Evolutionary conservation across 768 basidiomycete species (phyloP), one percentile per base, ranked within the genome.

Genomic region (Mrakia gelida): DNA sequence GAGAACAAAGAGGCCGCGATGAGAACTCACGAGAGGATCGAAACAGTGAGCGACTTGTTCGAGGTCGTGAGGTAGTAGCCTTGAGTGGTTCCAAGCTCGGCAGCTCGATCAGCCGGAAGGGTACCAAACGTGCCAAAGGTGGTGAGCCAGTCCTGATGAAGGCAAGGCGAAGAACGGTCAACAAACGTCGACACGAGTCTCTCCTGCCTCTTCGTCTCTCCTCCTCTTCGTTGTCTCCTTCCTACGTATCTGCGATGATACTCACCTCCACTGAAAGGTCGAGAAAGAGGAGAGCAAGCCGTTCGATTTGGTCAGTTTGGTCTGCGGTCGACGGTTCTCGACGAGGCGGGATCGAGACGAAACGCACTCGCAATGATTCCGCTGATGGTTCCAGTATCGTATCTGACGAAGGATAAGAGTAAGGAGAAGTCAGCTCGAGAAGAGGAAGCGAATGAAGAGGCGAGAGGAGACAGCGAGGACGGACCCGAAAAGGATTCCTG

Each of bases 31-130:
- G 84, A 84, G 28, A 86, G 81, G 78, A 86, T 84, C 45, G 85
- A 85, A 54, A 84, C 83, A 81, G 85, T 83, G 79, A 85, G 81
- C 16, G 84, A 84, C 59, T 83, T 82, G 73, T 83, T 49, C 65
- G 73, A 81, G 43, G 84, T 71, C 6, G 68, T 38, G 21, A 71
- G 76, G 41, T 71, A 68, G 26, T 52, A 49, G 15, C 54, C 56
- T n/a, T 8, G 26, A 23, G 16, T 13, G 5, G 72, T 56, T 11
- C 72, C 28, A 16, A 54, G 30, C 3, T n/a, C 49, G 11, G 61
- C 30, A 63, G 26, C 45, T 43, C 65, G 26, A 75, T 63, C 62
- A n/a, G 38, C 6, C 32, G 62, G 41, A 8, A 68, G 41, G 10
- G 16, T n/a, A 0, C 52, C 73, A 34, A 59, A 79, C 5, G 63